Evolutionary conservation across 1,139 yeast genomes (phyloP).

Genomic region (Kurtzmaniella quercitrusa): DNA sequence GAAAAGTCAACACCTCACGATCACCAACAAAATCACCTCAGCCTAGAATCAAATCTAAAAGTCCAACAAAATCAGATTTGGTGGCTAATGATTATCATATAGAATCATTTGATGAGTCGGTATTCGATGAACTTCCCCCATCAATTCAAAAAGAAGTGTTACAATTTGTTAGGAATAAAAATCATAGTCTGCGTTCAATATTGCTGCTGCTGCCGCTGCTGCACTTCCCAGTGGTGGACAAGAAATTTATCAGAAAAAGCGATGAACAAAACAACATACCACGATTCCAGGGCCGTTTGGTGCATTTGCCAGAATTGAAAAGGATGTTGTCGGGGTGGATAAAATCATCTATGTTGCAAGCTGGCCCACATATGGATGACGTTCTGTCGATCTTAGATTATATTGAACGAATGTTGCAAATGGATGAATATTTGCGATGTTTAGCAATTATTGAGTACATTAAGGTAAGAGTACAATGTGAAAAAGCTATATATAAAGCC

Average conservation of each 20-base stretch:
- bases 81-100: conserved; percentile 16
- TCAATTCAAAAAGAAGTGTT: conserved; percentile 38
- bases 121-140: conserved; percentile 45
- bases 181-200: conserved; percentile 3
- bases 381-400: conserved; percentile 32
- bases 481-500: conserved; percentile 3
- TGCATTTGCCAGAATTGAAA: conserved; percentile 31
- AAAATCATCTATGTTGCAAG: conserved; percentile 29
- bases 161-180: conserved; percentile 32
- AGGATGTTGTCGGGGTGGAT: conserved; percentile 47
- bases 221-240: neutral
- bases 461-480: conserved; percentile 13
- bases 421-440: conserved; percentile 18
- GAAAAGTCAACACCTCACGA: conserved; percentile 3
- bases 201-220: conserved; percentile 18
- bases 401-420: conserved; percentile 16
- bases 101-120: conserved; percentile 33
- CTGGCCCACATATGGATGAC: conserved; percentile 62
- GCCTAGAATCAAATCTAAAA: neutral
- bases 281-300: conserved; percentile 28
- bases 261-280: conserved; percentile 23
- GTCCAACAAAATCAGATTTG: neutral
- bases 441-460: conserved; percentile 19
- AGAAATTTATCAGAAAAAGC: neutral
- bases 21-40: conserved; percentile 6